Conservation (phyloP, 1,139 yeast species). For the Debaryomycetaceae sp. region DNA sequence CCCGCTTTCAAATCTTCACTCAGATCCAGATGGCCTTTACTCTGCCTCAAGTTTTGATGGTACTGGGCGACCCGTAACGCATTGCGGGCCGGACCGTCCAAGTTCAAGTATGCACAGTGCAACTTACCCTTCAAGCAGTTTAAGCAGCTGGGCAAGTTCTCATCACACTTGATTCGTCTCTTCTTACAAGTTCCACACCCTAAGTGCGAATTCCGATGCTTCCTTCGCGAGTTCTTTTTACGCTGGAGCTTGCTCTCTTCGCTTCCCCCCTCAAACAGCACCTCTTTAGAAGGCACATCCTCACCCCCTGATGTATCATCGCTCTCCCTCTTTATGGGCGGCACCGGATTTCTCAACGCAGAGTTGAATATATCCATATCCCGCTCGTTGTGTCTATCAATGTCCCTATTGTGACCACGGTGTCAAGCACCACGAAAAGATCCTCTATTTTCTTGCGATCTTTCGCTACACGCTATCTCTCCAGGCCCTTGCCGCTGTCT, state of each 20-base stretch:
- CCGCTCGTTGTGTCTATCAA: neutral
- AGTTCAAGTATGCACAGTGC: slow-evolving; percentile 51
- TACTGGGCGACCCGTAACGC: slow-evolving; percentile 52
- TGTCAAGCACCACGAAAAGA: too few species aligned
- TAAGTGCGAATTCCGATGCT: slow-evolving; percentile 60
- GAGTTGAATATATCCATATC: slow-evolving; percentile 25
- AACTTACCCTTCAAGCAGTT: slow-evolving; percentile 60
- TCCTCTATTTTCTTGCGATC: neutral
- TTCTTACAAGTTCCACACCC: slow-evolving; percentile 68
- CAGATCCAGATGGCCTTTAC: slow-evolving; percentile 9
- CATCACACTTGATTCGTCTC: slow-evolving; percentile 67
- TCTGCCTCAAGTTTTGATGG: slow-evolving; percentile 41
- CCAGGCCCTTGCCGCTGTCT: neutral
- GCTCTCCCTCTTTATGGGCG: slow-evolving; percentile 21
- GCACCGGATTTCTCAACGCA: slow-evolving; percentile 27
- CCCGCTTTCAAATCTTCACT: slow-evolving; percentile 12
- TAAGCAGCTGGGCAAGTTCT: slow-evolving; percentile 56
- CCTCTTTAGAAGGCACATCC: slow-evolving; percentile 5
- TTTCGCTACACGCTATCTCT: neutral
- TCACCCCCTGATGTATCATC: slow-evolving; percentile 4
- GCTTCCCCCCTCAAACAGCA: slow-evolving; percentile 5
- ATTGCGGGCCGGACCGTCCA: slow-evolving; percentile 48
- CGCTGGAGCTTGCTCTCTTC: slow-evolving; percentile 10
- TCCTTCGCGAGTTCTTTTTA: slow-evolving; percentile 51
- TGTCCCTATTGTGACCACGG: too few species aligned